Conservation (phyloP, 2,329 filamentous ascomycete genomes). For the Waltergamsia citrina region DNA sequence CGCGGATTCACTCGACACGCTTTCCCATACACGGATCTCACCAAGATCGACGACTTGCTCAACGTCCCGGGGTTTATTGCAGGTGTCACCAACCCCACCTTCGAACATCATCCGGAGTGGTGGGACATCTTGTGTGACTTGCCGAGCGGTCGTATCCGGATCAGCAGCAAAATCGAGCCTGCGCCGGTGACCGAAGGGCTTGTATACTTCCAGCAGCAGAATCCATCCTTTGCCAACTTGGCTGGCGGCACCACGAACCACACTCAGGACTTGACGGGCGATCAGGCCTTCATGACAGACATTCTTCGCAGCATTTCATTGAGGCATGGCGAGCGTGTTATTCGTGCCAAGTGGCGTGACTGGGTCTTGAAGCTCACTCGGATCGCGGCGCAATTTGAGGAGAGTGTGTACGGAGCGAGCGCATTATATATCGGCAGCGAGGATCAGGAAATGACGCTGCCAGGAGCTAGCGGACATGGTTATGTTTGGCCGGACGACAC, state of each 20-base stretch:
- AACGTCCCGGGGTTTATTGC: constrained; percentile 97
- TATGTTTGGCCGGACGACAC: constrained; percentile 89
- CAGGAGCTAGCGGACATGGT: constrained; percentile 68
- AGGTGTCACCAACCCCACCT: constrained; percentile 93
- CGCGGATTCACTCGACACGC: constrained; percentile 92
- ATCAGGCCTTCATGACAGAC: constrained; percentile 80
- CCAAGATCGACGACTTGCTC: constrained; percentile 92
- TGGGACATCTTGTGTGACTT: constrained; percentile 96
- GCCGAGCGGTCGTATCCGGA: constrained; percentile 86
- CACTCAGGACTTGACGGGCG: constrained; percentile 67
- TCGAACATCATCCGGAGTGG: constrained; percentile 92
- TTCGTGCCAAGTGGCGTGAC: constrained; percentile 85
- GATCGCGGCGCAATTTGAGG: constrained; percentile 88
- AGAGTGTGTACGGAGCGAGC: constrained; percentile 87
- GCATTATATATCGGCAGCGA: constrained; percentile 78
- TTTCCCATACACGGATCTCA: constrained; percentile 95
- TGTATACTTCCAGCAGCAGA: constrained; percentile 77
- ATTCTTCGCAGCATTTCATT: constrained; percentile 76
- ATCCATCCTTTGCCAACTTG: constrained; percentile 44
- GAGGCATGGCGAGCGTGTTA: constrained; percentile 79
- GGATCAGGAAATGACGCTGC: constrained; percentile 50
- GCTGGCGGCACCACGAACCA: constrained; percentile 29
- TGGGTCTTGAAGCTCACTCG: constrained; percentile 94
- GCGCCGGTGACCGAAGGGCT: constrained; percentile 78
- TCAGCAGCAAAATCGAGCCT: constrained; percentile 77